Evolutionary conservation across 2,329 filamentous ascomycete genomes (phyloP).

Genomic region (Trichoderma atrobrunneum): DNA sequence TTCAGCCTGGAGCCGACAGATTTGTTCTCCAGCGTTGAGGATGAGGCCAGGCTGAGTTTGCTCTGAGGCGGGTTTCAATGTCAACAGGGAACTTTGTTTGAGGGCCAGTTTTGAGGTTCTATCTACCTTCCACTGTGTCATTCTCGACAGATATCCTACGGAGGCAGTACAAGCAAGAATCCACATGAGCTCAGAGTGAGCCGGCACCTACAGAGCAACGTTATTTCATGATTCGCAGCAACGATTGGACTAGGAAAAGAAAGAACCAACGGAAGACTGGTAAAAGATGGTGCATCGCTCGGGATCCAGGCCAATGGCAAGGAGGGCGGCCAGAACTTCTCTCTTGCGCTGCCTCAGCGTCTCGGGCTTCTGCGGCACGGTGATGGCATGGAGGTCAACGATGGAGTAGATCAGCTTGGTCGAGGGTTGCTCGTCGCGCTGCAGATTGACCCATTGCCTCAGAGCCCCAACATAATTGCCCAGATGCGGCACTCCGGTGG

Average conservation of each 20-base stretch:
- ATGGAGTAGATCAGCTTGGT: conserved; percentile 76
- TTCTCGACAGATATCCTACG: conserved; percentile 91
- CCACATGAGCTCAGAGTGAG: conserved; percentile 94
- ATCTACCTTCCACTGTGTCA: conserved; percentile 96
- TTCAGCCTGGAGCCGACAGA: conserved; percentile 63
- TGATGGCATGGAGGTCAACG: conserved; percentile 93
- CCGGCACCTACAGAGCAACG: conserved; percentile 54
- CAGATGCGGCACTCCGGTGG: conserved; percentile 88
- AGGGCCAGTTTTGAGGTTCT: neutral
- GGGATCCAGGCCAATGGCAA: conserved; percentile 82
- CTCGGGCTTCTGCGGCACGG: conserved; percentile 64
- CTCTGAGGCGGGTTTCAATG: conserved; percentile 47
- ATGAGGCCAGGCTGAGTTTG: conserved; percentile 65
- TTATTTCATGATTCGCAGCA: neutral
- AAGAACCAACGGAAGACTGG: conserved; percentile 67
- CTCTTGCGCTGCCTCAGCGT: conserved; percentile 63
- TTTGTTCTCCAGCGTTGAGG: conserved; percentile 56
- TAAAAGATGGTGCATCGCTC: conserved; percentile 76
- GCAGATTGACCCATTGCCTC: conserved; percentile 78
- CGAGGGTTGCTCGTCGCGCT: conserved; percentile 55
- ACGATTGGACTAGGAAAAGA: neutral
- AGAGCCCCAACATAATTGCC: conserved; percentile 95
- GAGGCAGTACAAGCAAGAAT: conserved; percentile 88
- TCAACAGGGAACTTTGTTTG: neutral
- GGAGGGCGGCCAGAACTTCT: conserved; percentile 73